Percentiles rank a stretch among this genome's conserved stretches.
Evolutionary conservation across 495 filamentous ascomycete species (phyloP).

Genomic region (Penicillium crystallinum): DNA sequence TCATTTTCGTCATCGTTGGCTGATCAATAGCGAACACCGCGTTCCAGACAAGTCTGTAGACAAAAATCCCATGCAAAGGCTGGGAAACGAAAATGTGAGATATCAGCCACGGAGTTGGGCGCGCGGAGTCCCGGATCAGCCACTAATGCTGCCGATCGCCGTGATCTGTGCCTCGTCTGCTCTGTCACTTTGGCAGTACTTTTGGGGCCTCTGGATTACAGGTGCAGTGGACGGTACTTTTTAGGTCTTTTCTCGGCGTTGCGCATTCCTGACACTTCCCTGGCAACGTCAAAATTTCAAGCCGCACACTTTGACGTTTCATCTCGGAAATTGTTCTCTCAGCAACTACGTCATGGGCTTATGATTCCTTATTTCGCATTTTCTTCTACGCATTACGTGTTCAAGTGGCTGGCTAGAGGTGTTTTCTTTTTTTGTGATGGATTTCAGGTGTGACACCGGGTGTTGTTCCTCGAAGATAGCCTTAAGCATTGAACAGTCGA

Average conservation of each 20-base stretch:
- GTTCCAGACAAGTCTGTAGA: constrained; percentile 1
- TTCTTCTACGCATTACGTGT: background rate
- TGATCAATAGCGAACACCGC: background rate
- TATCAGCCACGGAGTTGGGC: constrained; percentile 16
- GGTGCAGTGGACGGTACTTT: background rate
- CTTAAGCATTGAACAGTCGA: no score
- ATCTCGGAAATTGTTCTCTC: constrained; percentile 10
- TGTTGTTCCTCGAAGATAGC: no score
- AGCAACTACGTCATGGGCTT: background rate
- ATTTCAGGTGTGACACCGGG: background rate
- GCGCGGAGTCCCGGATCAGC: constrained; percentile 16
- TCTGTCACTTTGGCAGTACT: background rate
- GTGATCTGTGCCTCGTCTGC: background rate
- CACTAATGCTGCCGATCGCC: constrained; percentile 9
- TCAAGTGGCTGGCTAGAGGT: background rate
- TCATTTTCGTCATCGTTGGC: background rate
- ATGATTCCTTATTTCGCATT: background rate
- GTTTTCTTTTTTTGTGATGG: background rate
- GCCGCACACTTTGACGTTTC: constrained; percentile 17
- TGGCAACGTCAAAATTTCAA: constrained; percentile 15
- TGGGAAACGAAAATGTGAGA: constrained; percentile 28
- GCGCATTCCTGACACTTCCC: constrained; percentile 12
- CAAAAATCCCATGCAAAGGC: constrained; percentile 16
- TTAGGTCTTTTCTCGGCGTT: background rate
- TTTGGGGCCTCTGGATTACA: background rate